These are phyloP conservation scores for Oropetium thomaeum DNA, from an alignment of 176 grass and related monocot species.

Conservation along the genomic window DNA sequence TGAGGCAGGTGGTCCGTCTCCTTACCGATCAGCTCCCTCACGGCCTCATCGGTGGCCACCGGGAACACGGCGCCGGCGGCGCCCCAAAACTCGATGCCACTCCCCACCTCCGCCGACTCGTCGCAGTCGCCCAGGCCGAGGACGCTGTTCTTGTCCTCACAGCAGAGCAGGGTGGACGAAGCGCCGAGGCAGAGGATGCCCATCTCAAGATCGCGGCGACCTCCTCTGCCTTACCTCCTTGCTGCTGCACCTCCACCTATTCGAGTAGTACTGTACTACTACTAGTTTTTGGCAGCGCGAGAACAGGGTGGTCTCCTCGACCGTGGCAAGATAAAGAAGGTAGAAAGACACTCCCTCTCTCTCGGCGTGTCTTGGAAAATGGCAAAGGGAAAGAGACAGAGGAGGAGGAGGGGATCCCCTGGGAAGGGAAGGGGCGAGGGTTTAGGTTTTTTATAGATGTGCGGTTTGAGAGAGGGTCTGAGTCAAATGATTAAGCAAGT, in stretches of 20 bases:
- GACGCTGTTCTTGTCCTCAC: conserved; percentile 56
- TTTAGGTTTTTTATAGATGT: conserved; percentile 47
- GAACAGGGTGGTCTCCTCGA: neutral
- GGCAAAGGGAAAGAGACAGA: conserved; percentile 26
- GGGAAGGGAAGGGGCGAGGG: conserved; percentile 8
- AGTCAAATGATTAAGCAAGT: conserved; percentile 38
- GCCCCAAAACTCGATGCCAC: conserved; percentile 25
- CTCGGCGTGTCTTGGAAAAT: conserved; percentile 35
- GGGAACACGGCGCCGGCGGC: conserved; percentile 36
- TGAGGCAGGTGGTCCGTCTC: conserved; percentile 57
- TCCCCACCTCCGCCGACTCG: conserved; percentile 19
- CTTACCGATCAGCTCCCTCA: conserved; percentile 51
- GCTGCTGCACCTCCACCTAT: neutral
- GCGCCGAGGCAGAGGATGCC: conserved; percentile 37
- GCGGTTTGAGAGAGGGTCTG: neutral
- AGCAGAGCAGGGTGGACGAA: conserved; percentile 53
- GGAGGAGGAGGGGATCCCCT: conserved; percentile 12
- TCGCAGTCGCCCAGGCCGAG: conserved; percentile 42
- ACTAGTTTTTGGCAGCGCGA: neutral
- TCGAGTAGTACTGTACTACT: neutral
- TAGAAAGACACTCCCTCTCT: neutral
- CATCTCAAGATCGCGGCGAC: conserved; percentile 29
- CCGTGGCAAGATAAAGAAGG: neutral
- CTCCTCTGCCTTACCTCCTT: neutral
- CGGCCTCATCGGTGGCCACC: conserved; percentile 43